Conservation (phyloP, 352 stramenopile genomes). For the Globisporangium emineosum region DNA sequence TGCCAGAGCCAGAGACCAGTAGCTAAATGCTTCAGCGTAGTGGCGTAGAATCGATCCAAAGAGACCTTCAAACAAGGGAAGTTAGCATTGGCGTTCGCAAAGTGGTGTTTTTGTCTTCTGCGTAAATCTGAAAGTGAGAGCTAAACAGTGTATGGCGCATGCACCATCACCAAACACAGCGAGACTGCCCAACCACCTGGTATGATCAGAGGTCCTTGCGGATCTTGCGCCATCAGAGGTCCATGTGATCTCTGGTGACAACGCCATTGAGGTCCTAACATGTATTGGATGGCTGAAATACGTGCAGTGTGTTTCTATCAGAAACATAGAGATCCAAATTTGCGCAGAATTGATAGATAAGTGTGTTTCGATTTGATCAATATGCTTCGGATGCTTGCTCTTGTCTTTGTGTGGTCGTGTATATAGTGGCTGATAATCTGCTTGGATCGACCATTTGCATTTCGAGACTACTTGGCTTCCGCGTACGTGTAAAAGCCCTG, state of each 20-base stretch:
- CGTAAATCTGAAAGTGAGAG: not conserved
- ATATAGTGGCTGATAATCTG: no score
- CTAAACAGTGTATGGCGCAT: no score
- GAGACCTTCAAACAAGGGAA: not conserved
- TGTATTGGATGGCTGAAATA: no score
- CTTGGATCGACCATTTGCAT: no score
- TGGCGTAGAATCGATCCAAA: not conserved
- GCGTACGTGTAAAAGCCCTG: conserved; percentile 85
- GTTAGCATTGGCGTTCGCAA: not conserved
- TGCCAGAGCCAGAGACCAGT: not conserved
- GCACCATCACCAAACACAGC: no score
- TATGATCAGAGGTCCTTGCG: no score
- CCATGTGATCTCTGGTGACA: no score
- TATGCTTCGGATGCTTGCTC: not conserved
- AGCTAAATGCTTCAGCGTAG: not conserved
- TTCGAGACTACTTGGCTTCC: conserved; percentile 54
- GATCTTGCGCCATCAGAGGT: no score
- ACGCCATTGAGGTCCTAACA: no score
- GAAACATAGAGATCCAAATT: no score
- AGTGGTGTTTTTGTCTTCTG: not conserved
- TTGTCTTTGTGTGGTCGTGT: not conserved
- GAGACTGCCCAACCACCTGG: no score
- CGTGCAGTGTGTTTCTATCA: no score
- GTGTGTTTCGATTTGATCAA: not conserved
- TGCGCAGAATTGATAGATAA: not conserved